Evolutionary conservation across 208 protist species (phyloP).

Genomic region (Trypanosoma lewisi): DNA sequence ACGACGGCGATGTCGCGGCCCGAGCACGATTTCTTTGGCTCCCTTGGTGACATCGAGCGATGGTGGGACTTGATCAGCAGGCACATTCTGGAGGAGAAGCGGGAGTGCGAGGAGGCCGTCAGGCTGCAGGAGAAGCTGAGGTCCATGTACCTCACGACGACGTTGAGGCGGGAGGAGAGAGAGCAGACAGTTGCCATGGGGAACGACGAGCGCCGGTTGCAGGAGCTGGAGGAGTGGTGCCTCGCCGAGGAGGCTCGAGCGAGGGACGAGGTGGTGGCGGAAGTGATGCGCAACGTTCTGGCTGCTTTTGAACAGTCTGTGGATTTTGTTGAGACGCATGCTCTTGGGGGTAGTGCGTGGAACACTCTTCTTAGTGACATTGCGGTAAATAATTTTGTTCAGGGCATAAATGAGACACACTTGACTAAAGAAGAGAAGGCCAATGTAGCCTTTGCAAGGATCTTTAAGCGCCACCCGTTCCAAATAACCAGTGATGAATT

Average conservation of each 20-base stretch:
- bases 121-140: slow-evolving; percentile 33
- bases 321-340: slow-evolving; percentile 34
- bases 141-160: slow-evolving; percentile 42
- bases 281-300: slow-evolving; percentile 38
- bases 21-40: slow-evolving; percentile 56
- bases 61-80: slow-evolving; percentile 81
- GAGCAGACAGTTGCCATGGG: slow-evolving; percentile 45
- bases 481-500: slow-evolving; percentile 34
- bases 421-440: background rate
- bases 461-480: slow-evolving; percentile 22
- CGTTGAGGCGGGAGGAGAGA: slow-evolving; percentile 38
- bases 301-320: slow-evolving; percentile 27
- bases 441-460: slow-evolving; percentile 5
- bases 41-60: slow-evolving; percentile 41
- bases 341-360: slow-evolving; percentile 25
- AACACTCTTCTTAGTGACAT: slow-evolving; percentile 38
- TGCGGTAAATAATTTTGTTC: slow-evolving; percentile 31
- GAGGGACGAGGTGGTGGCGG: slow-evolving; percentile 27
- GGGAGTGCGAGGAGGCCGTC: slow-evolving; percentile 47
- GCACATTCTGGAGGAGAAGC: slow-evolving; percentile 55
- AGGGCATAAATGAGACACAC: background rate
- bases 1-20: slow-evolving; percentile 26
- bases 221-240: slow-evolving; percentile 32
- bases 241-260: slow-evolving; percentile 15
- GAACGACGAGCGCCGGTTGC: slow-evolving; percentile 58